phyloP scores from a whole-genome alignment of 805 yeast species.

The Candida quercuum region DNA sequence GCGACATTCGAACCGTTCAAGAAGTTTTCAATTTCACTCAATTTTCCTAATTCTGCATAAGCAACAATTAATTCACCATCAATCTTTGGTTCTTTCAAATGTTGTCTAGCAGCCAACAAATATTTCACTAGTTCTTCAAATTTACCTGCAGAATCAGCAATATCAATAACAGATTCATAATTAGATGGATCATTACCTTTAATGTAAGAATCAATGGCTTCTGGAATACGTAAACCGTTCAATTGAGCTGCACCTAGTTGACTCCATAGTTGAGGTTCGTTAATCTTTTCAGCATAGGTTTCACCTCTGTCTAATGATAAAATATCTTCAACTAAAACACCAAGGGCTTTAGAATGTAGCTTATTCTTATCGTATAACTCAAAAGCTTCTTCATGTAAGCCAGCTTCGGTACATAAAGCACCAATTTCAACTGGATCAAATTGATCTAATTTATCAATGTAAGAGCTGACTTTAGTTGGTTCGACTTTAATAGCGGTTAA shows the following conservation, averaged over 20 bases:
- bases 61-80: constrained; percentile 90
- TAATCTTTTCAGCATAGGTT: constrained; percentile 84
- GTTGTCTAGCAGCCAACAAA: constrained; percentile 86
- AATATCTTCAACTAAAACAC: constrained; percentile 86
- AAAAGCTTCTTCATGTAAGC: constrained; percentile 88
- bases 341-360: constrained; percentile 72
- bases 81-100: constrained; percentile 84
- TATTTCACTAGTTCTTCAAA: constrained; percentile 88
- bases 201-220: constrained; percentile 87
- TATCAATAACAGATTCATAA: constrained; percentile 87
- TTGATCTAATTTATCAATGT: constrained; percentile 84
- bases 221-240: constrained; percentile 87
- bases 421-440: constrained; percentile 94
- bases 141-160: constrained; percentile 93
- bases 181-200: constrained; percentile 89
- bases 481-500: constrained; percentile 96
- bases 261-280: constrained; percentile 85
- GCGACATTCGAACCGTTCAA: constrained; percentile 89
- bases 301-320: constrained; percentile 95
- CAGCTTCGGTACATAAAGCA: constrained; percentile 83
- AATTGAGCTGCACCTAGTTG: constrained; percentile 95
- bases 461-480: constrained; percentile 73
- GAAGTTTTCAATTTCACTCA: constrained; percentile 78
- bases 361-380: constrained; percentile 86
- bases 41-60: constrained; percentile 72